Evolutionary conservation across 345 rosid species (phyloP).

Genomic region (Linum trigynum): DNA sequence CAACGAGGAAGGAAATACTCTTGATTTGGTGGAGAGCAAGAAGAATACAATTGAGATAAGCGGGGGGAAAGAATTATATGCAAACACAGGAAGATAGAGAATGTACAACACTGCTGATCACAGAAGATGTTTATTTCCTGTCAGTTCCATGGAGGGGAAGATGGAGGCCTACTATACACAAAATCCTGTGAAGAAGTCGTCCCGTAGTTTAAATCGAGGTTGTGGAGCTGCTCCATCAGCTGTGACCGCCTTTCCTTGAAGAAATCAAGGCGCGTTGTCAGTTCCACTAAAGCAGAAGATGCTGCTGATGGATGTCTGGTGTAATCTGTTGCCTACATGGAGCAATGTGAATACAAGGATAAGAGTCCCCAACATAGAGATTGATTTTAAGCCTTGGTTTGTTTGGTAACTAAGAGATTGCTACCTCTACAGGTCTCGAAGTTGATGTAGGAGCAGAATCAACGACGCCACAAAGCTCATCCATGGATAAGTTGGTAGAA

Average conservation of each 20-base stretch:
- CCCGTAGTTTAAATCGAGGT: slow-evolving; percentile 85
- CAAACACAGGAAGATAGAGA: slow-evolving; percentile 24
- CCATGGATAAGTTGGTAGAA: slow-evolving; percentile 47
- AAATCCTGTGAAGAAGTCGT: slow-evolving; percentile 74
- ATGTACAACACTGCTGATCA: slow-evolving; percentile 33
- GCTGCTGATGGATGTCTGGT: slow-evolving; percentile 72
- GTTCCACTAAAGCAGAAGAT: slow-evolving; percentile 82
- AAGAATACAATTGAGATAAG: too few relatives aligned
- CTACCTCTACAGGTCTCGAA: slow-evolving; percentile 75
- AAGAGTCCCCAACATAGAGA: too few relatives aligned
- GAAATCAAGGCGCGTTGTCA: slow-evolving; percentile 93
- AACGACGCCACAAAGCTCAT: slow-evolving; percentile 51
- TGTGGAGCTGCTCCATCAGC: slow-evolving; percentile 95
- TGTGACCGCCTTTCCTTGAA: slow-evolving; percentile 98
- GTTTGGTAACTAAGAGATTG: slow-evolving; percentile 6
- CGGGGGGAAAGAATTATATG: slow-evolving; percentile 20
- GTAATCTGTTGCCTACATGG: slow-evolving; percentile 55
- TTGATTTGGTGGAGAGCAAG: too few relatives aligned
- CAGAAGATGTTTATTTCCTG: background rate
- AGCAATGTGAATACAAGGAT: too few relatives aligned
- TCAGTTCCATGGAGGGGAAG: slow-evolving; percentile 93
- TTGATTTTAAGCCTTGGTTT: background rate
- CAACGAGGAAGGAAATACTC: too few relatives aligned
- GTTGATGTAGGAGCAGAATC: slow-evolving; percentile 53
- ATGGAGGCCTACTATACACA: slow-evolving; percentile 42